These are phyloP conservation scores for Bretschneidera sinensis DNA, from an alignment of 345 rosid species.

Conservation along the genomic window DNA sequence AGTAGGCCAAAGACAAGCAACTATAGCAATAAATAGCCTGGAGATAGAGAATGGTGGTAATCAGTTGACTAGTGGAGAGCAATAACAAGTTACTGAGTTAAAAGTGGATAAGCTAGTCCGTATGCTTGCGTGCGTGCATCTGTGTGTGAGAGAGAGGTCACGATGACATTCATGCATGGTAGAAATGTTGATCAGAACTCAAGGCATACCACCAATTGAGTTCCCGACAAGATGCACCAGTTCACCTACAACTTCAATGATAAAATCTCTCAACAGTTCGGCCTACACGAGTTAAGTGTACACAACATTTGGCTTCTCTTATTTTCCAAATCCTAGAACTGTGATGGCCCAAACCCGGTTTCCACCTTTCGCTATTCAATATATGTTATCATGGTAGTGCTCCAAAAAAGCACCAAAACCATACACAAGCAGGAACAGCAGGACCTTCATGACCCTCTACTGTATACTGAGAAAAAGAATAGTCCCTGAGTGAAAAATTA, in stretches of 20 bases:
- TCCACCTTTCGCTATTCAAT: constrained; percentile 42
- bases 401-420: constrained; percentile 95
- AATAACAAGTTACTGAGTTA: not conserved
- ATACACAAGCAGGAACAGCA: constrained; percentile 72
- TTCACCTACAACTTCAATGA: constrained; percentile 69
- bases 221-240: constrained; percentile 82
- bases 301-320: constrained; percentile 80
- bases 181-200: constrained; percentile 1
- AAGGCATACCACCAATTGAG: constrained; percentile 74
- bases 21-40: constrained; percentile 69
- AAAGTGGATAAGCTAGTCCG: not conserved
- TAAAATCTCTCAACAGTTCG: constrained; percentile 76
- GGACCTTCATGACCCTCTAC: constrained; percentile 62
- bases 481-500: too few species aligned
- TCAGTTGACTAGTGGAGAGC: constrained; percentile 8
- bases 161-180: not conserved
- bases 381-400: constrained; percentile 75
- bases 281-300: constrained; percentile 89
- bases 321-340: constrained; percentile 79
- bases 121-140: not conserved
- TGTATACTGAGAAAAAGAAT: constrained; percentile 52
- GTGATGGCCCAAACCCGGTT: constrained; percentile 77
- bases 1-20: constrained; percentile 64
- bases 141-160: not conserved
- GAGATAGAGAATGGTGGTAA: constrained; percentile 11